These are phyloP conservation scores for Boletus tomentosulus DNA, from an alignment of 768 basidiomycete species.

Conservation along the genomic window DNA sequence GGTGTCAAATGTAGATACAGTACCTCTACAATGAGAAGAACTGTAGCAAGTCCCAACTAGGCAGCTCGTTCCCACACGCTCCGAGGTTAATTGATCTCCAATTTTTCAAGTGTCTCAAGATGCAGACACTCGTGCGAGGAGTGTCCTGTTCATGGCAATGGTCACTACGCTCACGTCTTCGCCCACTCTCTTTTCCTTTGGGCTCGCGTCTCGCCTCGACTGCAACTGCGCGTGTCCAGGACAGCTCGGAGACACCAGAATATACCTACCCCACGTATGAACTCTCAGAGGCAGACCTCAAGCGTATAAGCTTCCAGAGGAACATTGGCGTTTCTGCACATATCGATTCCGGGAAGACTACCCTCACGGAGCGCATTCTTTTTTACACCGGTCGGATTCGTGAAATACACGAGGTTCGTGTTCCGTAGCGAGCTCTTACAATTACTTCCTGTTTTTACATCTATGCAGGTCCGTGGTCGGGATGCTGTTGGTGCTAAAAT, in stretches of 20 bases:
- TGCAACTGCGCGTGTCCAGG: slow-evolving; percentile 28
- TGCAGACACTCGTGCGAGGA: slow-evolving; percentile 26
- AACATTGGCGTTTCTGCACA: slow-evolving; percentile 97
- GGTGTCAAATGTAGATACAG: too few species aligned
- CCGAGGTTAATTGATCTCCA: neutral
- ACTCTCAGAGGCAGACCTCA: slow-evolving; percentile 62
- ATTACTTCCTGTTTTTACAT: neutral
- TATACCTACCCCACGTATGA: slow-evolving; percentile 35
- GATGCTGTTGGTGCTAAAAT: slow-evolving; percentile 99
- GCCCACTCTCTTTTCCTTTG: neutral
- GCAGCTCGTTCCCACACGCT: slow-evolving; percentile 5
- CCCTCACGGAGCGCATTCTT: slow-evolving; percentile 90
- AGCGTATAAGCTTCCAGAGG: slow-evolving; percentile 69
- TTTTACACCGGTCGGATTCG: slow-evolving; percentile 95
- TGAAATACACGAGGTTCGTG: slow-evolving; percentile 91
- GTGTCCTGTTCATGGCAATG: slow-evolving; percentile 27
- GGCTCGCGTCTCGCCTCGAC: slow-evolving; percentile 42
- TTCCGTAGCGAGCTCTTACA: neutral
- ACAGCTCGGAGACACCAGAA: slow-evolving; percentile 13
- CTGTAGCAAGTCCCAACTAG: neutral
- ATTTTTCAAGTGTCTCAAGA: slow-evolving; percentile 13
- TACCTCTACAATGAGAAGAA: too few species aligned
- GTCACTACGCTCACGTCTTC: slow-evolving; percentile 18
- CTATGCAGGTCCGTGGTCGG: slow-evolving; percentile 74
- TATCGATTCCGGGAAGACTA: slow-evolving; percentile 97